Base-by-base conservation (phyloP, 306 rosid species). In the Dryas drummondii region DNA sequence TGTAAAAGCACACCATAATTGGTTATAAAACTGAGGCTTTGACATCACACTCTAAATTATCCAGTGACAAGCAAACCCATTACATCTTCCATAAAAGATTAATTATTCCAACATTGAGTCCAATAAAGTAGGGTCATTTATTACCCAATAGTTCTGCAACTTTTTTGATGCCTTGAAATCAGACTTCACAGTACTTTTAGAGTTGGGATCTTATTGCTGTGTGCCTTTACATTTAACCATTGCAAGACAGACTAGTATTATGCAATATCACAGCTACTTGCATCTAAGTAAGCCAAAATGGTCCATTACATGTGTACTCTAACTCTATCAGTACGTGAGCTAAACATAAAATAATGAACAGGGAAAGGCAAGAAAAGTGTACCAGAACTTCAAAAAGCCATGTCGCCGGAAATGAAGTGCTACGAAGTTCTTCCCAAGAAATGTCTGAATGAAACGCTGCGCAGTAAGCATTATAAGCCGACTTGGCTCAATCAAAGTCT, bases 311-410 rank as follows among this genome's bases (percentile, higher is more conserved):
- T 6, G 63, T 60, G 26, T 63, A 53, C 26, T 59, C 5, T 27
- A 37, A 5, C 41, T 48, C 44, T 56, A 71, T 6, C 15, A 76
- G 5, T 32, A 14, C 70, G 15, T 2, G 2, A 50, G 57, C 68
- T 32, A 53, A 53, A 75, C 65, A 61, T 44, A 9, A 45, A 56
- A 5, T 51, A 8, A 75, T n/a, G n/a, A 79, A n/a, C 47, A 48
- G 68, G 72, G 41, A 40, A 62, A 74, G 40, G 63, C 57, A 12
- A 67, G 42, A 51, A 52, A 60, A 59, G 47, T 37, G 14, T 81
- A 94, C 98, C 98, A 94, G 93, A 94, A 94, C 86, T 88, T 94
- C 89, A 94, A 88, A 71, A 94, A 91, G 49, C 98, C 98, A 12
- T 90, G 97, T 68, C 97, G 86, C 45, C 98, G 96, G 70, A 94